Evolutionary conservation across 176 grass and related monocot species (phyloP), one percentile per base, ranked within the genome.

Genomic region (Carex kokanica): DNA sequence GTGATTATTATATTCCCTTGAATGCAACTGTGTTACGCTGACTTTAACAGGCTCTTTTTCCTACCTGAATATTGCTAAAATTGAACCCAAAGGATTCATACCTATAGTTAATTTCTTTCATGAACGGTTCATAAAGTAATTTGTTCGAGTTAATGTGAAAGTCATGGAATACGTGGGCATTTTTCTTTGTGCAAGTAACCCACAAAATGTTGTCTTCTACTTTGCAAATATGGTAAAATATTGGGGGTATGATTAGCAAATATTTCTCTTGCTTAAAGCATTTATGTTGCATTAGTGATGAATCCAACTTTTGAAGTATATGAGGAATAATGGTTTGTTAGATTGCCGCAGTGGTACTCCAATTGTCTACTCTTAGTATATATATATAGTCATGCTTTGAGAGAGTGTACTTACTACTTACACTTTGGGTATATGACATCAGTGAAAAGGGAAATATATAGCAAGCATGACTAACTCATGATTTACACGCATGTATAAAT

Each of bases 321-420:
- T 0, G 38, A 73, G 8, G 38, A 49, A 49, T 23, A 23, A 73
- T 81, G 64, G 58, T 81, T 64, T 49, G 49, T 78, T 79, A 54
- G 31, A 25, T 73, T 73, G 69, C 41, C n/a, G 36, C n/a, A 70
- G 6, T 2, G n/a, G 3, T 6, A 49, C 69, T 73, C 38, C 2
- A 7, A 25, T 14, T 73, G 8, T 73, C 69, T 73, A 45, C 11
- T 73, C 49, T 69, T 40, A 69, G 65, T 40, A 38, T 25, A 25
- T n/a, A n/a, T n/a, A n/a, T n/a, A n/a, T n/a, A 70, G 32, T 70
- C 66, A 70, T 70, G 66, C 66, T n/a, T 70, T 70, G 8, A 41
- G 65, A 41, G 34, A 40, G 65, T 34, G 15, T 69, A 16, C 29
- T 31, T 31, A 31, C 29, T 69, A 17, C 34, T 40, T 40, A n/a